Conservation (phyloP, 345 rosid species). For the Citrus hindsii region DNA sequence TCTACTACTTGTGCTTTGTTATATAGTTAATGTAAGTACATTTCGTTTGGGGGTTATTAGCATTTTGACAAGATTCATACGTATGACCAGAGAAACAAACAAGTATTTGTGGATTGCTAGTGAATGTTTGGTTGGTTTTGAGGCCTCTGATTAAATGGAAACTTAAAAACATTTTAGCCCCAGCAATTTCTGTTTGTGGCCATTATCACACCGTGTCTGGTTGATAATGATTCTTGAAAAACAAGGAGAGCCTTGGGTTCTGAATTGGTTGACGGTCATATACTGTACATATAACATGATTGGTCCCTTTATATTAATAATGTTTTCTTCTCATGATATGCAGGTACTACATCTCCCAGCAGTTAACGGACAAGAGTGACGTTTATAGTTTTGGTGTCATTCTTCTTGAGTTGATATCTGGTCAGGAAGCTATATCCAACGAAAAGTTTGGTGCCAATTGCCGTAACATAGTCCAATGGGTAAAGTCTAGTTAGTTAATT, state of each 20-base stretch:
- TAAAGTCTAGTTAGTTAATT: conserved; percentile 29
- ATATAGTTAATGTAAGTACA: background rate
- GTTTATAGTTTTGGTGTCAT: conserved; percentile 98
- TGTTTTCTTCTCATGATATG: conserved; percentile 7
- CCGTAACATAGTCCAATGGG: conserved; percentile 99
- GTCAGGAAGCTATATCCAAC: conserved; percentile 92
- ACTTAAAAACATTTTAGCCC: background rate
- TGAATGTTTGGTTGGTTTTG: background rate
- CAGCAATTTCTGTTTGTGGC: background rate
- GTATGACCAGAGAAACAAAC: background rate
- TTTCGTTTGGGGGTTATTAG: background rate
- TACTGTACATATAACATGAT: background rate
- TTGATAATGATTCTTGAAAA: background rate
- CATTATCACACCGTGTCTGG: background rate
- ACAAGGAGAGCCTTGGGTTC: background rate
- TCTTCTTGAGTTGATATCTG: conserved; percentile 93
- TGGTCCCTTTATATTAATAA: background rate
- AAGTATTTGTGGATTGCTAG: background rate
- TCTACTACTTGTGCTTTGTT: background rate
- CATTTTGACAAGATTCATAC: background rate
- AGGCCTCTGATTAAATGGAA: background rate
- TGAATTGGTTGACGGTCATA: background rate
- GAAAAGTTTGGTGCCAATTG: conserved; percentile 89
- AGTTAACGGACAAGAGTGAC: conserved; percentile 94
- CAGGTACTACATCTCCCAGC: conserved; percentile 98